phyloP scores from a whole-genome alignment of 352 stramenopile species.

The Globisporangium middletonii region DNA sequence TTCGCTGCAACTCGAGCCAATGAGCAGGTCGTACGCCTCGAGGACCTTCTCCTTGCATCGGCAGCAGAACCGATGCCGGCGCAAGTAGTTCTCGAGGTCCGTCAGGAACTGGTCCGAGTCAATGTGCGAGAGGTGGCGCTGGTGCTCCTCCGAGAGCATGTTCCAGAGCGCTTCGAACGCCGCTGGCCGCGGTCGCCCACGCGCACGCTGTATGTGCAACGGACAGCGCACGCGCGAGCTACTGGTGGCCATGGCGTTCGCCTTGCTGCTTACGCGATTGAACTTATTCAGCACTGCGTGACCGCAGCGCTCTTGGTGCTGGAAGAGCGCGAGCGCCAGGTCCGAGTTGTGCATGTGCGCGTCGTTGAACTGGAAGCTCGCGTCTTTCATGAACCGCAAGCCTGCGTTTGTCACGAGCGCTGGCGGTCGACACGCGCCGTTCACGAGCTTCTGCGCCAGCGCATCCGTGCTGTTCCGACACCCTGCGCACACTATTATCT shows the following conservation, averaged over 20 bases:
- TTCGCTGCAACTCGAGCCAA: slow-evolving; percentile 79
- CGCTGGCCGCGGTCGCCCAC: slow-evolving; percentile 58
- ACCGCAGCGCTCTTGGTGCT: slow-evolving; percentile 71
- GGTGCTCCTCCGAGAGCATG: slow-evolving; percentile 71
- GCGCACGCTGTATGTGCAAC: slow-evolving; percentile 71
- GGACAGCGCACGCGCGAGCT: slow-evolving; percentile 56
- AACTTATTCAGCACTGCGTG: slow-evolving; percentile 50
- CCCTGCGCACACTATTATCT: slow-evolving; percentile 67
- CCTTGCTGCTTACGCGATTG: slow-evolving; percentile 24
- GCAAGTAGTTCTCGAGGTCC: slow-evolving; percentile 78
- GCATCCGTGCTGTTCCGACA: slow-evolving; percentile 75
- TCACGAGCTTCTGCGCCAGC: slow-evolving; percentile 66
- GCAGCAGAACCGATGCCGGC: slow-evolving; percentile 83
- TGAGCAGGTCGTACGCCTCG: slow-evolving; percentile 83
- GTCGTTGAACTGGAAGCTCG: slow-evolving; percentile 60
- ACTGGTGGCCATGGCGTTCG: slow-evolving; percentile 17
- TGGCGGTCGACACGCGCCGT: slow-evolving; percentile 25
- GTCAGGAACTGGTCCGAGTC: slow-evolving; percentile 86
- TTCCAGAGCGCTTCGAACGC: slow-evolving; percentile 76
- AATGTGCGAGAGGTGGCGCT: slow-evolving; percentile 78
- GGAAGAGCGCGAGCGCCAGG: slow-evolving; percentile 63
- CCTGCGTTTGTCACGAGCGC: slow-evolving; percentile 46
- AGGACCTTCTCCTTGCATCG: slow-evolving; percentile 87
- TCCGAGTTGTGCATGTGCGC: slow-evolving; percentile 62
- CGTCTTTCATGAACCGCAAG: slow-evolving; percentile 50